Base-by-base conservation (phyloP, 768 basidiomycete genomes). In the Lactifluus subvellereus region DNA sequence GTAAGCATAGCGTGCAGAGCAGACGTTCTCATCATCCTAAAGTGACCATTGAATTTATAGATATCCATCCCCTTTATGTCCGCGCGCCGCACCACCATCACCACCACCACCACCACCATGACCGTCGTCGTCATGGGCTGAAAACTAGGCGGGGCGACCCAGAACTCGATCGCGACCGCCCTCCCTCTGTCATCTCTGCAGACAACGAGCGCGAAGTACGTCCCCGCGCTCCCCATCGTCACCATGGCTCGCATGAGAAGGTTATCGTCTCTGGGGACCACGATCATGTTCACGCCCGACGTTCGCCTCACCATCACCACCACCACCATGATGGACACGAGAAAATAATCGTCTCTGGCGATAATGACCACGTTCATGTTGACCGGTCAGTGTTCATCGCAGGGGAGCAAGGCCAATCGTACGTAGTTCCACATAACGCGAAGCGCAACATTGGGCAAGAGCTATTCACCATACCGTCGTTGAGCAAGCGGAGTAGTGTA, bases 351-450 rank as follows among this genome's bases (percentile, higher is more conserved):
- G 65, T 69, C 27, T 60, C 56, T 3, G 69, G 68, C 30, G 68
- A 70, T 50, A 32, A 69, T 57, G 68, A 71, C 59, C 54, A 71
- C 54, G 62, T 67, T 27, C 64, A 70, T 47, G 11, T 62, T 40
- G 66, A 68, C 33, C 64, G 62, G 5, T 60, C 60, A 13, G 48
- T 67, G n/a, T 37, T 64, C 22, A 64, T 73, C 50, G 32, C 55
- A 6, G 66, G 62, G 33, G 66, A 70, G 35, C 38, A 66, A 35
- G 68, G 68, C 30, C 50, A 59, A 37, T 50, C 65, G 16, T 65
- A 65, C 56, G 63, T 69, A 38, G 61, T 68, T 45, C 42, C 62
- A 38, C 67, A 66, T 54, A 60, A 30, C 49, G 53, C 62, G 53
- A 70, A 58, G 48, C 65, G 65, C 35, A 30, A 52, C 8, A 33